Evolutionary conservation across 2,329 filamentous ascomycete genomes (phyloP).

Genomic region (Claviceps sp.): DNA sequence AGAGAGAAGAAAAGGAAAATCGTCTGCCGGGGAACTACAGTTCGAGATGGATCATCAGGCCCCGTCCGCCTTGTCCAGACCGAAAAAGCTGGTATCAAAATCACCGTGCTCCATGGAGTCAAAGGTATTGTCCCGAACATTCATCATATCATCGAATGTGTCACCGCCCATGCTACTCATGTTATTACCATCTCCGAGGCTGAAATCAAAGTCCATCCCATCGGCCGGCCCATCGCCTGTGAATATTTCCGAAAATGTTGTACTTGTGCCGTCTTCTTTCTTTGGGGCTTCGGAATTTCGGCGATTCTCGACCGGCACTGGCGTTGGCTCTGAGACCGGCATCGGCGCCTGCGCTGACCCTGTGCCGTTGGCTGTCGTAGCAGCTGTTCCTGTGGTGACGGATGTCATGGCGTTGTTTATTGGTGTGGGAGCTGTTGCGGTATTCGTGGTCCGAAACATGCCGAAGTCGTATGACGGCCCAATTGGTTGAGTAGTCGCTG

Average conservation of each 20-base stretch:
- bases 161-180: slow-evolving; percentile 14
- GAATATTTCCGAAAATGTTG: slow-evolving; percentile 32
- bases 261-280: slow-evolving; percentile 15
- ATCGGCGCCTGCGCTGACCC: background rate
- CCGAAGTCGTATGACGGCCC: slow-evolving; percentile 33
- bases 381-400: slow-evolving; percentile 10
- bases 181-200: slow-evolving; percentile 12
- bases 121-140: slow-evolving; percentile 26
- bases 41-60: slow-evolving; percentile 4
- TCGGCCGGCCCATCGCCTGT: slow-evolving; percentile 28
- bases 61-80: slow-evolving; percentile 17
- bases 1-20: background rate
- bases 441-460: slow-evolving; percentile 25
- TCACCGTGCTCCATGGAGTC: slow-evolving; percentile 30
- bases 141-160: slow-evolving; percentile 39
- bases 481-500: slow-evolving; percentile 9
- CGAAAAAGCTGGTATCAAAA: slow-evolving; percentile 35
- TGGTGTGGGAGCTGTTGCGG: slow-evolving; percentile 14
- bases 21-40: background rate
- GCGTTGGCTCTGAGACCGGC: background rate
- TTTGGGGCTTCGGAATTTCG: slow-evolving; percentile 12
- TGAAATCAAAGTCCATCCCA: slow-evolving; percentile 23
- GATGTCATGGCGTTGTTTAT: slow-evolving; percentile 18
- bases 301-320: slow-evolving; percentile 2
- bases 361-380: slow-evolving; percentile 5